These are phyloP conservation scores for Gonium pectorale DNA, from an alignment of 139 green algal genomes.

Conservation along the genomic window DNA sequence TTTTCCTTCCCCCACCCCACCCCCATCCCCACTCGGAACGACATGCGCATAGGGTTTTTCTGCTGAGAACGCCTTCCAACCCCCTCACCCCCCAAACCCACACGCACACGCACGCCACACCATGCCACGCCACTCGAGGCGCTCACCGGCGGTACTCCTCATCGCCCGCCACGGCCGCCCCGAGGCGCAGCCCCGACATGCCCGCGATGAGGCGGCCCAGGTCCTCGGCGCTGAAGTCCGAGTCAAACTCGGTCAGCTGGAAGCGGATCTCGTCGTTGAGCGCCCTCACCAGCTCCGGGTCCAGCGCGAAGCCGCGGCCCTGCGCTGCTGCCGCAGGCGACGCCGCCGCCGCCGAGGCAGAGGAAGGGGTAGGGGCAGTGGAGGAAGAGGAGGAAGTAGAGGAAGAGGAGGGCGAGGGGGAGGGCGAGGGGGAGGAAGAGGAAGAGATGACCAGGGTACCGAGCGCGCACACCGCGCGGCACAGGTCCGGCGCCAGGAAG, in stretches of 20 bases:
- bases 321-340: neutral
- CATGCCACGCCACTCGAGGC: no score
- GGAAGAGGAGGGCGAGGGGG: no score
- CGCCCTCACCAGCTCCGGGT: constrained; percentile 11
- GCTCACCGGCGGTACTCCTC: constrained; percentile 41
- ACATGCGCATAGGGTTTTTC: no score
- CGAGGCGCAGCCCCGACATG: constrained; percentile 54
- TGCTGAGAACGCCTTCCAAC: no score
- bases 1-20: no score
- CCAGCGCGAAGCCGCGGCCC: neutral
- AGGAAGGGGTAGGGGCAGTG: no score
- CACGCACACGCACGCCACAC: no score
- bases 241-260: constrained; percentile 64
- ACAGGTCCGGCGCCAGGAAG: constrained; percentile 59
- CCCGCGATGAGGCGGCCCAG: constrained; percentile 56
- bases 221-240: constrained; percentile 60
- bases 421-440: no score
- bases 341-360: neutral
- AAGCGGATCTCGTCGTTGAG: constrained; percentile 41
- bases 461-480: constrained; percentile 38
- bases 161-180: neutral
- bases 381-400: no score
- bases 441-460: constrained; percentile 26
- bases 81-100: no score
- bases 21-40: no score